Base-by-base conservation (phyloP, 768 basidiomycete species). In the Tricholoma hemisulphureum region DNA sequence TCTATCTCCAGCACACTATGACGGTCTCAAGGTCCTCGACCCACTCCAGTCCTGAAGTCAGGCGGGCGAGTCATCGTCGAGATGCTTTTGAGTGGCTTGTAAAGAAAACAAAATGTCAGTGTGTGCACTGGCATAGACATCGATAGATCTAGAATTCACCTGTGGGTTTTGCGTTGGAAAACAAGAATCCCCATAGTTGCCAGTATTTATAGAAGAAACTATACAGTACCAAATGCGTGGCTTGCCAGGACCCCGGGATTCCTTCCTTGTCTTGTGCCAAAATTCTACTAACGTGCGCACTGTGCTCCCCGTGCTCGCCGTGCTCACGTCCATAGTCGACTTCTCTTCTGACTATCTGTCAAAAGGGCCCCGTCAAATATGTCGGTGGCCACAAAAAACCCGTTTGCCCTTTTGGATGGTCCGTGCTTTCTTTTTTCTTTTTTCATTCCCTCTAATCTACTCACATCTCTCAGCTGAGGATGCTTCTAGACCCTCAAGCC, bases 1-100 rank as follows among this genome's bases (percentile, higher is more conserved):
- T 80, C 68, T 58, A 66, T 92, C 90, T 91, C 83, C 90, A 89
- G 87, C 86, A 79, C 68, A 71, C 73, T 75, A 68, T 81, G 85
- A 93, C 91, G 91, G 88, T 92, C 91, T 87, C 90, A 79, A 84
- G 77, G 84, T 92, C 91, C 82, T 91, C 80, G 87, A 89, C 79
- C 83, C 80, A 76, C 87, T 66, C 83, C 83, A 82, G 76, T 88
- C 88, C 84, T 75, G 61, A 50, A 58, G 56, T 52, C 62, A 71
- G 83, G 89, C 82, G 88, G 83, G 81, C 85, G 75, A 77, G 75
- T 84, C 89, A 67, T 92, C 88, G 80, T 85, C 82, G 87, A 91
- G 91, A 92, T 92, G 91, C 91, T 93, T 93, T 90, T 83, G 69
- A 77, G 76, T 69, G 82, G 83, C 89, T 91, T 61, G 11, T 52